Percentiles rank a stretch among this genome's conserved stretches.
These are phyloP conservation scores for Trametes sp. DNA, from an alignment of 1,284 basidiomycete genomes.

Conservation along the genomic window DNA sequence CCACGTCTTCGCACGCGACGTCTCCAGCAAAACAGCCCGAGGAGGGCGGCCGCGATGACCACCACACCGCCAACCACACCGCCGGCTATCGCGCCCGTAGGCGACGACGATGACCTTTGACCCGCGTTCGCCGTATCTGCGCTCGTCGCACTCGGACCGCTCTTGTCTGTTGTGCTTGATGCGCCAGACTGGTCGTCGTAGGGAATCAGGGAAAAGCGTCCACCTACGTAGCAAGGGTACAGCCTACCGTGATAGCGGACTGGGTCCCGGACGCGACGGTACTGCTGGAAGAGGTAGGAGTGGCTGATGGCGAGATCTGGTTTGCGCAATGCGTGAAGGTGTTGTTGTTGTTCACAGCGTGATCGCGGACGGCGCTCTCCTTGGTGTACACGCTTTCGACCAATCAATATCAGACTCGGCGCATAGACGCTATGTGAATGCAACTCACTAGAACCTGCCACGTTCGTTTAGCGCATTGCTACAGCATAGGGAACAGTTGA, in stretches of 20 bases:
- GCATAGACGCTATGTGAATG: neutral
- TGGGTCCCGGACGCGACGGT: neutral
- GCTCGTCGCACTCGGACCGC: neutral
- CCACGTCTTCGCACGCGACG: neutral
- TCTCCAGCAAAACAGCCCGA: conserved; percentile 13
- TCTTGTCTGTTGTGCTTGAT: neutral
- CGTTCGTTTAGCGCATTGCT: too few species aligned
- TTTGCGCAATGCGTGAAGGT: conserved; percentile 30
- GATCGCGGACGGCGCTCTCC: conserved; percentile 19
- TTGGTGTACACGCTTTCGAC: conserved; percentile 25
- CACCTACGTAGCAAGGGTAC: too few species aligned
- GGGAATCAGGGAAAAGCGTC: too few species aligned
- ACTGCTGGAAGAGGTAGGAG: neutral
- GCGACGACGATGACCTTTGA: neutral
- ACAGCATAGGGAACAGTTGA: neutral
- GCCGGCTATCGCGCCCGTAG: conserved; percentile 11
- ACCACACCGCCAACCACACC: conserved; percentile 6
- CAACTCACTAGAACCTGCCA: conserved; percentile 33
- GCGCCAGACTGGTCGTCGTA: neutral
- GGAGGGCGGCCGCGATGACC: conserved; percentile 3
- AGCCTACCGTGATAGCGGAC: neutral
- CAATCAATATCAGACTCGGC: neutral
- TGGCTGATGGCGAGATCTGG: conserved; percentile 7
- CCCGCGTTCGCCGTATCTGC: neutral
- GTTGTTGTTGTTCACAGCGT: conserved; percentile 22